These are phyloP conservation scores for Penicillium sp. DNA, from an alignment of 2,329 filamentous ascomycete species.

Conservation along the genomic window DNA sequence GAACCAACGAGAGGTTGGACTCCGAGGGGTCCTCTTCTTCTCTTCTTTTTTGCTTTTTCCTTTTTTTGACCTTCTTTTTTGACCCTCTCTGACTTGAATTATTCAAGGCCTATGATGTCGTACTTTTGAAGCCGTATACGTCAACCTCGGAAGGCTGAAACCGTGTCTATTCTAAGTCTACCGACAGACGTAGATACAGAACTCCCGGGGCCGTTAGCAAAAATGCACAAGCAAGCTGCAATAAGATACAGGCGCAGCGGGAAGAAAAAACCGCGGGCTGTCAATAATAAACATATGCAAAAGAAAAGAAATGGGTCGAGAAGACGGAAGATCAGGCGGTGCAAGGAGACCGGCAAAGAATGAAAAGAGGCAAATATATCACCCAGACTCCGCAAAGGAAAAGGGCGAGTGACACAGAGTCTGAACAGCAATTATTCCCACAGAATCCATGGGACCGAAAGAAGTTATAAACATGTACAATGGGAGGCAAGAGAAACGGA, in stretches of 20 bases:
- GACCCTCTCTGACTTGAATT: neutral
- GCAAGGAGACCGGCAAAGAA: constrained; percentile 10
- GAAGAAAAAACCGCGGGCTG: neutral
- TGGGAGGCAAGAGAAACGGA: constrained; percentile 3
- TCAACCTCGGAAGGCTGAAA: neutral
- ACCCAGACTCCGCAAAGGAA: neutral
- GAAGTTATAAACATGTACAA: constrained; percentile 21
- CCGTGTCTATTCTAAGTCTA: constrained; percentile 20
- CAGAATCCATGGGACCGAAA: constrained; percentile 1
- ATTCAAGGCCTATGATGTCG: neutral
- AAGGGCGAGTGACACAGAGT: neutral
- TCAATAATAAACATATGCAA: constrained; percentile 13
- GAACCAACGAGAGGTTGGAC: too few species aligned
- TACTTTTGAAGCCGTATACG: neutral
- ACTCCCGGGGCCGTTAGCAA: neutral
- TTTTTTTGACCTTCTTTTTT: neutral
- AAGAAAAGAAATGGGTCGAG: constrained; percentile 2
- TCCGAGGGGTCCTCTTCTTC: too few species aligned
- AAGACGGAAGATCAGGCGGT: constrained; percentile 14
- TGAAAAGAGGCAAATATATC: neutral
- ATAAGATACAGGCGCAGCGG: neutral
- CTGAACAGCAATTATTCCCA: neutral
- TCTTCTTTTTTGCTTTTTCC: too few species aligned
- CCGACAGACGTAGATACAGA: constrained; percentile 20
- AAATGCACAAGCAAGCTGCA: constrained; percentile 1